Base-by-base conservation (phyloP, 768 basidiomycete genomes). In the Tricholoma terreum region DNA sequence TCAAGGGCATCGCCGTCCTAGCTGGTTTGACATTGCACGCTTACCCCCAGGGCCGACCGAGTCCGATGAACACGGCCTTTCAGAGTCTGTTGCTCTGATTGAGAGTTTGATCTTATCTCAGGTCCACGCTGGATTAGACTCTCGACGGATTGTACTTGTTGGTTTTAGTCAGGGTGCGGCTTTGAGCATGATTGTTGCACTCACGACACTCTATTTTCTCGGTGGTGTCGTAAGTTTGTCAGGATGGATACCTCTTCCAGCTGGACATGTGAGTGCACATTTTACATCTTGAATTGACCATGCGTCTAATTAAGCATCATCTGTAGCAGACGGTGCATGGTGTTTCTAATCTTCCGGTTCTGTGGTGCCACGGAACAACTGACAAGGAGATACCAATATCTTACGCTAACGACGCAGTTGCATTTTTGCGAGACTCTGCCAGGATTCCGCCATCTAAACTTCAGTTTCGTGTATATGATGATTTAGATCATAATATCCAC, bases 121-220 rank as follows among this genome's bases (percentile, higher is more conserved):
- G 58, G 69, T 78, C 24, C 72, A 75, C 54, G 43, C 61, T 34
- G 75, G 77, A 4, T 62, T 70, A 9, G 71, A 74, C 52, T 63
- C 77, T 1, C 65, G 67, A 22, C 68, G 67, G 24, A 73, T 79
- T 19, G 60, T 77, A n/a, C 65, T 80, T 1, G 69, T 72, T 15
- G 77, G 77, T 22, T 79, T 78, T 58, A 75, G 75, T 24, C 79
- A 80, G 59, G 77, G 79, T 8, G 76, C 75, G 0, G 72, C 75
- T 6, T 67, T 77, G 30, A 64, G 66, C 55, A 61, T 78, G 57
- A 67, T 79, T 62, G 69, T 73, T 0, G 71, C 73, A 0, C 65
- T 78, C 11, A 77, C 75, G 6, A 72, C 72, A 3, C 64, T 76
- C 7, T 75, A 78, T 48, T 74, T 75, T 14, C 69, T 80, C 7